These are phyloP conservation scores for Afroboletus lepidellus DNA, from an alignment of 1,284 basidiomycete species.

Conservation along the genomic window DNA sequence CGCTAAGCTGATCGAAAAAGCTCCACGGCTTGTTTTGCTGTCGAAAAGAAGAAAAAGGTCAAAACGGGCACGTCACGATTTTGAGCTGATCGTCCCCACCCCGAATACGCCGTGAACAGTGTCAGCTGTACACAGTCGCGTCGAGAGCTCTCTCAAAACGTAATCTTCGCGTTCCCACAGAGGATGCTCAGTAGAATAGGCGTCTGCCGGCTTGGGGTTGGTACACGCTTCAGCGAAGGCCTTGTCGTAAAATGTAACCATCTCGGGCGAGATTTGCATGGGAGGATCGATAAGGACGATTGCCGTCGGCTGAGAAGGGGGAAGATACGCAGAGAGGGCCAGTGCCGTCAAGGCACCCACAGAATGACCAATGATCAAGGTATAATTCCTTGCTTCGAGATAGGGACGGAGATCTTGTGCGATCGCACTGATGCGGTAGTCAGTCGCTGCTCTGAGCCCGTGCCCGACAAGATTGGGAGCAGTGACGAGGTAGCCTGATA, in stretches of 20 bases:
- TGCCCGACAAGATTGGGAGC: slow-evolving; percentile 30
- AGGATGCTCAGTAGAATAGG: slow-evolving; percentile 13
- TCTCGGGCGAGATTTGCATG: slow-evolving; percentile 1
- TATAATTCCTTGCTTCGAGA: slow-evolving; percentile 14
- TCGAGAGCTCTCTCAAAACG: slow-evolving; percentile 14
- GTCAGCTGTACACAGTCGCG: no score
- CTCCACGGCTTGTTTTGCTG: slow-evolving; percentile 26
- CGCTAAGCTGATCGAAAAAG: slow-evolving; percentile 15
- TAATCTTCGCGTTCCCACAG: slow-evolving; percentile 21
- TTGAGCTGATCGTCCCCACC: slow-evolving; percentile 5
- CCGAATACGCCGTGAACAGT: slow-evolving; percentile 14
- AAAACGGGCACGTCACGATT: neutral
- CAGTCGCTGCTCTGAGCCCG: slow-evolving; percentile 6
- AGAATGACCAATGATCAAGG: slow-evolving; percentile 28
- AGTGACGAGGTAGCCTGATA: slow-evolving; percentile 25
- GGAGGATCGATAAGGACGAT: slow-evolving; percentile 29
- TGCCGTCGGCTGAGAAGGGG: slow-evolving; percentile 13
- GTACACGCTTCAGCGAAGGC: neutral
- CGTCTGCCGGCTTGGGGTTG: slow-evolving; percentile 7
- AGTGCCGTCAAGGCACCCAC: slow-evolving; percentile 16
- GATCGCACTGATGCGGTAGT: slow-evolving; percentile 18
- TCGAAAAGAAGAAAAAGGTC: no score
- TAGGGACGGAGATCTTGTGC: slow-evolving; percentile 25
- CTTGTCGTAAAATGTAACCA: neutral
- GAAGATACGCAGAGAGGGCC: slow-evolving; percentile 18